These are phyloP conservation scores for Cercophora newfieldiana DNA, from an alignment of 495 filamentous ascomycete genomes.

Conservation along the genomic window DNA sequence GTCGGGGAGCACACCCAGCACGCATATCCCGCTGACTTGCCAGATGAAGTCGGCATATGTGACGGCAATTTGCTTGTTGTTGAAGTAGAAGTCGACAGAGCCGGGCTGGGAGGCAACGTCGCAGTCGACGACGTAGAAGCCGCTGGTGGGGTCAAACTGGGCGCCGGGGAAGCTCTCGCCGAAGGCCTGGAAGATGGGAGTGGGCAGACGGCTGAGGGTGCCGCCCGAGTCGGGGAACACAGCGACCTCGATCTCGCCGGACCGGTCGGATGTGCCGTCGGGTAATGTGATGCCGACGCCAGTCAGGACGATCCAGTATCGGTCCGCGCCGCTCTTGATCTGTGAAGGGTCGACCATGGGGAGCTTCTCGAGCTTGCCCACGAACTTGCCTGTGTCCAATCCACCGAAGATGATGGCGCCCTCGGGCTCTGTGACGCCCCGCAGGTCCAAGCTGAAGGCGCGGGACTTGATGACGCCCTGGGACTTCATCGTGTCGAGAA, in stretches of 20 bases:
- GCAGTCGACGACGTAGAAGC: constrained; percentile 62
- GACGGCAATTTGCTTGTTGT: constrained; percentile 56
- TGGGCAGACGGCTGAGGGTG: constrained; percentile 29
- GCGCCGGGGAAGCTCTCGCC: constrained; percentile 26
- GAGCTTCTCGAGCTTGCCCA: constrained; percentile 54
- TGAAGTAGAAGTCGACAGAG: constrained; percentile 62
- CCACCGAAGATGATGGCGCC: constrained; percentile 82
- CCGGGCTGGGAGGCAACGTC: constrained; percentile 47
- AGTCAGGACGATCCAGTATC: constrained; percentile 32
- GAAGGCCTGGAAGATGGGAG: constrained; percentile 29
- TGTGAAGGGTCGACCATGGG: constrained; percentile 42
- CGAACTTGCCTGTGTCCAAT: constrained; percentile 68
- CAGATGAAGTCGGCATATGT: constrained; percentile 63
- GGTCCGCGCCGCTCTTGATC: constrained; percentile 33
- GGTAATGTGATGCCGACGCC: constrained; percentile 30
- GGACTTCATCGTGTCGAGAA: constrained; percentile 63
- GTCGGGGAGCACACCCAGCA: constrained; percentile 27
- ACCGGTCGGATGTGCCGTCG: constrained; percentile 22
- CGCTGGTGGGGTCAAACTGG: constrained; percentile 26
- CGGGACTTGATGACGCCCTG: constrained; percentile 65
- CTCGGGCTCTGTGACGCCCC: constrained; percentile 43
- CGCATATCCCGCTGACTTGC: constrained; percentile 27
- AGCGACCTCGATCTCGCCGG: constrained; percentile 23
- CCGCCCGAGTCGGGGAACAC: constrained; percentile 36
- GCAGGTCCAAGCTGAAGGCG: constrained; percentile 70